Base-by-base conservation (phyloP, 371 early-diverging fungal genomes). In the Chytridium lagenaria region DNA sequence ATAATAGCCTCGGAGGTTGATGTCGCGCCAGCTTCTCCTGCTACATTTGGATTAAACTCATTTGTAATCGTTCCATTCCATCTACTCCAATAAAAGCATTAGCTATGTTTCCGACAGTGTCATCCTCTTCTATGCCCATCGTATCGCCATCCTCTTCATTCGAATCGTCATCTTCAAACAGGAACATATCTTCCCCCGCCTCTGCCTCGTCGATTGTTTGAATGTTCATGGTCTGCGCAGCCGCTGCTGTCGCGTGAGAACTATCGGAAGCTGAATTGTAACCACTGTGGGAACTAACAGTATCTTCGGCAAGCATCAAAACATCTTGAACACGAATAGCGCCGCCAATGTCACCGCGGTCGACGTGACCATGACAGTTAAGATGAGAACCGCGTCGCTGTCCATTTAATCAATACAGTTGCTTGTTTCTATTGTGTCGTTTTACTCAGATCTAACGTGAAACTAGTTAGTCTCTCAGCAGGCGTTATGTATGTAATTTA, bases 261-360 rank as follows among this genome's bases (percentile, higher is more conserved):
- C 55, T 52, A 12, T 52, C 55, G 26, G 23, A 52, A 10, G 55
- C 7, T 5, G 55, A 22, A 26, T 26, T 26, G 26, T 12, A 26
- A 26, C 16, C 12, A 22, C 5, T 7, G 12, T 26, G n/a, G 26
- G 5, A 52, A 10, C 5, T 10, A 5, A 5, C 55, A 52, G 16
- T 23, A 52, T 61, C 61, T 16, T 61, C 61, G 7, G 61, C 61
- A 34, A 61, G 5, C 61, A 61, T 61, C 61, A 61, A 37, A 3
- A 61, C 61, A 23, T 61, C 61, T 61, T 61, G 61, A 34, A 61
- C 34, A 61, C 61, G 36, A 61, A 61, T 2, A 61, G 61, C 3
- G 61, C 61, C 30, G 61, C 26, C 3, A 61, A 7, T 3, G 61
- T 61, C 12, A 61, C 34, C n/a, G 36, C 61, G 3, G 61, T 61